Conservation (phyloP, 495 filamentous ascomycete species). For the Recurvomyces mirabilis region DNA sequence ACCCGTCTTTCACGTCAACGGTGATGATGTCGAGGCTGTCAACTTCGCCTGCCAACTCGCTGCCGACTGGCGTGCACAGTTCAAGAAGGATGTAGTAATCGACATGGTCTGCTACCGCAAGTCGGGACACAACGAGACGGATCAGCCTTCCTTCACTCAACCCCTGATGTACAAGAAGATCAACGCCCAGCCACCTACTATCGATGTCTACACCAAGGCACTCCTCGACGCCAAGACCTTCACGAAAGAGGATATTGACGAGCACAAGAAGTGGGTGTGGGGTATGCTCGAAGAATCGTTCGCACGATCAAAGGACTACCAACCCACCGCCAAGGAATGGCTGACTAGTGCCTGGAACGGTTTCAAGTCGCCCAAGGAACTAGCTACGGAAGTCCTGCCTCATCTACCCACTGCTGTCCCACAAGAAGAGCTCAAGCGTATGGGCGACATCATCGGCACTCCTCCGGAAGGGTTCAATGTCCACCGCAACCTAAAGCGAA, state of each 20-base stretch:
- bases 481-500: constrained; percentile 95
- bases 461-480: constrained; percentile 75
- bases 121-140: constrained; percentile 98
- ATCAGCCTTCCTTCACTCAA: constrained; percentile 99
- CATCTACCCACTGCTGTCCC: constrained; percentile 81
- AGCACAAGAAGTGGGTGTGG: constrained; percentile 99
- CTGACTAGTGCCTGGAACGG: constrained; percentile 96
- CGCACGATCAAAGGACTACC: constrained; percentile 91
- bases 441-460: constrained; percentile 62
- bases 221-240: constrained; percentile 84
- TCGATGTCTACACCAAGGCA: constrained; percentile 80
- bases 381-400: constrained; percentile 86
- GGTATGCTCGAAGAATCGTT: constrained; percentile 97
- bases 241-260: constrained; percentile 93
- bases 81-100: constrained; percentile 93
- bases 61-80: constrained; percentile 93
- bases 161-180: constrained; percentile 99
- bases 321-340: constrained; percentile 95
- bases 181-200: constrained; percentile 60
- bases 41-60: constrained; percentile 97
- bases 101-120: constrained; percentile 99
- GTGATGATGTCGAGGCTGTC: constrained; percentile 92
- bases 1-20: constrained; percentile 98
- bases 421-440: constrained; percentile 56
- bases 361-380: constrained; percentile 97